phyloP scores from a whole-genome alignment of 768 basidiomycete species.

The Mrakia blollopis region DNA sequence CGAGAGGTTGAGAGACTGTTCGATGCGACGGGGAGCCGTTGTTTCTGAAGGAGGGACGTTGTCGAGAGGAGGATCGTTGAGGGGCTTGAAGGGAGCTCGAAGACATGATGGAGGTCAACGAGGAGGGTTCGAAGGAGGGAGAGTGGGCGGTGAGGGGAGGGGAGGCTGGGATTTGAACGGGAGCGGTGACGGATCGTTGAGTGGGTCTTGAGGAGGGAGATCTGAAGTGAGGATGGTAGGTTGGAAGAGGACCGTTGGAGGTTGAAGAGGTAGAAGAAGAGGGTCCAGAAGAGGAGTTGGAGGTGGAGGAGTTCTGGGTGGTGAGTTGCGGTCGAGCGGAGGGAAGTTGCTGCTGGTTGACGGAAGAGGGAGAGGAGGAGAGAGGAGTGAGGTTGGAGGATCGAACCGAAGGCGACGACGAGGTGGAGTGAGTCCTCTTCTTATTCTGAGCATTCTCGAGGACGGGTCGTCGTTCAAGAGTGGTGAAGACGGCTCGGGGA shows the following conservation, averaged over 20 bases:
- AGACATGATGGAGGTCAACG: background rate
- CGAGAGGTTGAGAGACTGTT: slow-evolving; percentile 2
- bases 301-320: background rate
- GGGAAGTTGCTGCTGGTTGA: background rate
- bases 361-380: background rate
- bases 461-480: slow-evolving; percentile 1
- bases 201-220: background rate
- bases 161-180: background rate
- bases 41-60: background rate
- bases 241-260: background rate
- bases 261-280: slow-evolving; percentile 4
- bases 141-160: background rate
- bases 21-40: background rate
- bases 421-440: slow-evolving; percentile 19
- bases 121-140: background rate
- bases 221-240: background rate
- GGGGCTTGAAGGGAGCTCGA: background rate
- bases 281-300: background rate
- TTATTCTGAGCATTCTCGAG: background rate
- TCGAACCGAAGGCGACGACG: slow-evolving; percentile 2
- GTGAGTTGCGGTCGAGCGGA: background rate
- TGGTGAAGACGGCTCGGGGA: background rate
- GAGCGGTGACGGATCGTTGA: background rate
- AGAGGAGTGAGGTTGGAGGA: background rate
- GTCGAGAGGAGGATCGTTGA: background rate